phyloP scores from a whole-genome alignment of 2,329 filamentous ascomycete species.

The Macrophomina tecta region DNA sequence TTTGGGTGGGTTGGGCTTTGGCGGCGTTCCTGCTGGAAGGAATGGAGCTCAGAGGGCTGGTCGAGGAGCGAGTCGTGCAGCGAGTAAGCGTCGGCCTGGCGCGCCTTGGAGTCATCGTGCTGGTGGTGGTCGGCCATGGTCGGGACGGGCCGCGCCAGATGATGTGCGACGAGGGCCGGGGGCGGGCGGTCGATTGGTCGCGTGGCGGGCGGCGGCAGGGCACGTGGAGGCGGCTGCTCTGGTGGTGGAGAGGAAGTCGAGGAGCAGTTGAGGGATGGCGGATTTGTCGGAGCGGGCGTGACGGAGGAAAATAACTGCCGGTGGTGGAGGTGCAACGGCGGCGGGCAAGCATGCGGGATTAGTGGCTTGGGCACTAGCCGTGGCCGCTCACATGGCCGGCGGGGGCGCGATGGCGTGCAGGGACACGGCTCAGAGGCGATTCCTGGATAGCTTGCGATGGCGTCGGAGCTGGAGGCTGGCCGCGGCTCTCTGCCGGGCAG shows the following conservation, averaged over 20 bases:
- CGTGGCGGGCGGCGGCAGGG: not conserved
- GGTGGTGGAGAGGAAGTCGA: not conserved
- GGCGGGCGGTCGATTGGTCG: not conserved
- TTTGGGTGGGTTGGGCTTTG: not conserved
- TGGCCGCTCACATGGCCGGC: not conserved
- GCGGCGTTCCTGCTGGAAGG: not conserved
- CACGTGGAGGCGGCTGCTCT: not conserved
- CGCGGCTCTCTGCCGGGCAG: not conserved
- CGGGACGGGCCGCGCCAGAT: slow-evolving; percentile 13
- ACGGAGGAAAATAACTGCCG: slow-evolving; percentile 20
- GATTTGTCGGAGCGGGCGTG: not conserved
- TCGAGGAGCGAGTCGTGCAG: slow-evolving; percentile 24
- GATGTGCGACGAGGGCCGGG: not conserved
- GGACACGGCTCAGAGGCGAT: not conserved
- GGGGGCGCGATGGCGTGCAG: slow-evolving; percentile 5
- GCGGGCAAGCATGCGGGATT: not conserved
- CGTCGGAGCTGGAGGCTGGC: not conserved
- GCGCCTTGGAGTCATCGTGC: not conserved
- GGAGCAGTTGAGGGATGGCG: not conserved
- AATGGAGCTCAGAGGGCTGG: slow-evolving; percentile 10
- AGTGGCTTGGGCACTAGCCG: slow-evolving; percentile 5
- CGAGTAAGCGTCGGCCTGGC: slow-evolving; percentile 8
- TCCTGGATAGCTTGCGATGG: not conserved
- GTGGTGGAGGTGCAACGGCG: slow-evolving; percentile 7
- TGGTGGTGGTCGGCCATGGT: slow-evolving; percentile 12